Conservation (phyloP, 208 protist species). For the Crithidia thermophila region DNA sequence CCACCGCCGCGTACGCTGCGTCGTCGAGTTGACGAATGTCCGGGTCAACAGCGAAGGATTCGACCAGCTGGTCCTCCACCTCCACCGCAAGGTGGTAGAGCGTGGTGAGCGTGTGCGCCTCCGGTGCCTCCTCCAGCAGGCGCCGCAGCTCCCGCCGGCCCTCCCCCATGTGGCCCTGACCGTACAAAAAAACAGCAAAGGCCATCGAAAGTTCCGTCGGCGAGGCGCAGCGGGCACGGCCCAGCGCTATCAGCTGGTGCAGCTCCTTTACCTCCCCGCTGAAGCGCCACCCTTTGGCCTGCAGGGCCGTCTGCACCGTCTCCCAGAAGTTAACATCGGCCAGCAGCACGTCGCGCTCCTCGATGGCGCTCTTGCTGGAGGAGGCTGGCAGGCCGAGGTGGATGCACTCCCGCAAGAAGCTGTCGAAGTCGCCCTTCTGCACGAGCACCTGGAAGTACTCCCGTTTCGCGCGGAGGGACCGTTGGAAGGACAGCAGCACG, state of each 20-base stretch:
- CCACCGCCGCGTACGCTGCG: slow-evolving; percentile 20
- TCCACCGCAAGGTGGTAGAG: slow-evolving; percentile 60
- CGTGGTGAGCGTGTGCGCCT: slow-evolving; percentile 46
- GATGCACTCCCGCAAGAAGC: slow-evolving; percentile 63
- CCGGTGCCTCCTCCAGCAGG: slow-evolving; percentile 52
- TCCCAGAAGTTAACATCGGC: slow-evolving; percentile 71
- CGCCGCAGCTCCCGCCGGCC: slow-evolving; percentile 46
- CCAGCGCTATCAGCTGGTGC: slow-evolving; percentile 47
- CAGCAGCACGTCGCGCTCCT: slow-evolving; percentile 32
- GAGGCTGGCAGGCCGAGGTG: slow-evolving; percentile 25
- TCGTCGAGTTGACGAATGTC: slow-evolving; percentile 39
- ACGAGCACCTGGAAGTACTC: slow-evolving; percentile 73
- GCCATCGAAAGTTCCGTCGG: slow-evolving; percentile 47
- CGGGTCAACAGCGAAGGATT: slow-evolving; percentile 64
- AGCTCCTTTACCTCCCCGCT: slow-evolving; percentile 39
- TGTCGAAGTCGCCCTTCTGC: slow-evolving; percentile 43
- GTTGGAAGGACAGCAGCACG: slow-evolving; percentile 61
- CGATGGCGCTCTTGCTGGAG: neutral
- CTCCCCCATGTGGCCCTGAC: slow-evolving; percentile 60
- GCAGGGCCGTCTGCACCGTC: slow-evolving; percentile 54
- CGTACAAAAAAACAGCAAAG: slow-evolving; percentile 67
- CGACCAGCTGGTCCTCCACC: slow-evolving; percentile 77
- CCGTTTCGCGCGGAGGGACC: slow-evolving; percentile 41
- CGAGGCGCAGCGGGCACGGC: slow-evolving; percentile 52
- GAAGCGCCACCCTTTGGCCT: slow-evolving; percentile 50